A percentile compares a stretch with the other conserved stretches of the same genome.
Evolutionary conservation across 805 yeast species (phyloP).

Genomic region (Cyberlindnera petersonii): DNA sequence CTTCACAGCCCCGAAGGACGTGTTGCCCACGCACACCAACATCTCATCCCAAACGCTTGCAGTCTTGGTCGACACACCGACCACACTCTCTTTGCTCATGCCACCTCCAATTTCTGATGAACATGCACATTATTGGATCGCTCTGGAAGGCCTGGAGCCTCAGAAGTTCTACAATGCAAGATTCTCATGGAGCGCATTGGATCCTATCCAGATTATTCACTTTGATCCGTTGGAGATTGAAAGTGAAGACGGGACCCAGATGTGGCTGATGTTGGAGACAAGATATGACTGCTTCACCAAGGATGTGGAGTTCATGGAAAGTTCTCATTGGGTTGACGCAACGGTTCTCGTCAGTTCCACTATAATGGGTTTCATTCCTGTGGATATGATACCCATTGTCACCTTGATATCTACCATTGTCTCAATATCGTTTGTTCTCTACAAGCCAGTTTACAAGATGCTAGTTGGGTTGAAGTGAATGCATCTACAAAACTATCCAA

Average conservation of each 20-base stretch:
- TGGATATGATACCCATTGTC: slow-evolving; percentile 7
- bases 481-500: too few species aligned
- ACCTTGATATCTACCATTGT: slow-evolving; percentile 3
- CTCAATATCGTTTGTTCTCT: neutral
- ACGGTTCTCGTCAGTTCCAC: slow-evolving; percentile 12
- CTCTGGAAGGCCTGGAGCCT: slow-evolving; percentile 6
- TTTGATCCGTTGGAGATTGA: slow-evolving; percentile 12
- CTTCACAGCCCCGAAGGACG: slow-evolving; percentile 7
- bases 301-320: slow-evolving; percentile 12
- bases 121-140: neutral
- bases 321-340: slow-evolving; percentile 5
- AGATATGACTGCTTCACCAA: slow-evolving; percentile 17
- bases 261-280: slow-evolving; percentile 9
- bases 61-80: slow-evolving; percentile 4
- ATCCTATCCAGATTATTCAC: slow-evolving; percentile 18
- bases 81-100: slow-evolving; percentile 1
- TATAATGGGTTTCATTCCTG: slow-evolving; percentile 6
- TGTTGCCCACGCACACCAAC: slow-evolving; percentile 1
- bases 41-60: neutral
- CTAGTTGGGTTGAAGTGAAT: slow-evolving; percentile 4
- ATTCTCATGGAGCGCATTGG: slow-evolving; percentile 26
- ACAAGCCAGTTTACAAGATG: neutral
- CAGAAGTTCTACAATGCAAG: slow-evolving; percentile 14
- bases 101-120: slow-evolving; percentile 8
- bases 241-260: slow-evolving; percentile 4